Percentiles rank a stretch among this genome's conserved stretches.
Evolutionary conservation across 768 basidiomycete species (phyloP).

Genomic region (Collybia mongolica): DNA sequence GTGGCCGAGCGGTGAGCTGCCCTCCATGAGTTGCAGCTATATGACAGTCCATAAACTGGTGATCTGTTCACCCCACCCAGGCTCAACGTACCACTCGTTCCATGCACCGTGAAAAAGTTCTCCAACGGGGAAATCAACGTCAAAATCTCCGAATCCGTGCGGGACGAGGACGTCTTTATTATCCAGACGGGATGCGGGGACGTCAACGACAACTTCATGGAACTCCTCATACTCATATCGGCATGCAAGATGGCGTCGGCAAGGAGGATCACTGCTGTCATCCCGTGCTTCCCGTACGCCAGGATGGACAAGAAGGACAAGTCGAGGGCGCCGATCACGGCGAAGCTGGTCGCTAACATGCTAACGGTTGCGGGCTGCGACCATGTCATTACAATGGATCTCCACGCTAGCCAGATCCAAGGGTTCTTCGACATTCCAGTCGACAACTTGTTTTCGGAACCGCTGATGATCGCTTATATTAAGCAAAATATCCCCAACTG

Average conservation of each 20-base stretch:
- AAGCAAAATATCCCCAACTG: conserved; percentile 84
- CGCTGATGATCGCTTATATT: conserved; percentile 92
- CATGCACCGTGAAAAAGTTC: conserved; percentile 85
- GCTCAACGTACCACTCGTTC: conserved; percentile 85
- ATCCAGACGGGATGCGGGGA: conserved; percentile 88
- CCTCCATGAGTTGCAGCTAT: conserved; percentile 39
- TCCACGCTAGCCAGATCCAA: conserved; percentile 97
- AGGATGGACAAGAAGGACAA: conserved; percentile 99
- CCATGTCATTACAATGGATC: conserved; percentile 99
- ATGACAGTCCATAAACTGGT: conserved; percentile 46
- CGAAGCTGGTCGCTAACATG: conserved; percentile 99
- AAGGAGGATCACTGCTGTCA: conserved; percentile 93
- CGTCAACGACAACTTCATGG: conserved; percentile 97
- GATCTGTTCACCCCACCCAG: conserved; percentile 56
- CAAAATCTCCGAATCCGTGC: conserved; percentile 92
- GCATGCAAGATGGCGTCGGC: conserved; percentile 98
- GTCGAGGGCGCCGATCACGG: conserved; percentile 93
- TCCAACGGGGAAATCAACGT: conserved; percentile 95
- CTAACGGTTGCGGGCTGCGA: conserved; percentile 95
- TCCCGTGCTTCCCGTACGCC: conserved; percentile 97
- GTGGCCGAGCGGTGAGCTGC: conserved; percentile 96
- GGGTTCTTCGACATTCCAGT: conserved; percentile 99
- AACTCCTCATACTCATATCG: conserved; percentile 97
- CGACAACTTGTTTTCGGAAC: conserved; percentile 96
- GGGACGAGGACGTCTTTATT: conserved; percentile 99